Evolutionary conservation across 805 yeast genomes (phyloP).

Genomic region (Huiozyma naganishii): DNA sequence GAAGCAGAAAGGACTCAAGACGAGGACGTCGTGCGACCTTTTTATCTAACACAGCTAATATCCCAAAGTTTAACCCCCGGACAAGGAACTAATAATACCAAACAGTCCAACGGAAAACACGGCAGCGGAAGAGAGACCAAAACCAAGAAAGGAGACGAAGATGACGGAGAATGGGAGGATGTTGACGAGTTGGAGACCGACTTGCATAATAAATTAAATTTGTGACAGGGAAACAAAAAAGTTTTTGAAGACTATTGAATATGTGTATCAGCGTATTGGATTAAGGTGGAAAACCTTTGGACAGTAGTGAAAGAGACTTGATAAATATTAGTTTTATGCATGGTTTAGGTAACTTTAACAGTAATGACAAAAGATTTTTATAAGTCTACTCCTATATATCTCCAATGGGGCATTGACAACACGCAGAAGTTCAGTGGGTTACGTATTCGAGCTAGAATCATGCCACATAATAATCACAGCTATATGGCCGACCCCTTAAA

Average conservation of each 20-base stretch:
- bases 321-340: too few relatives aligned
- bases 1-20: conserved; percentile 9
- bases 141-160: conserved; percentile 4
- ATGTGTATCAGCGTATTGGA: background rate
- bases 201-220: conserved; percentile 13
- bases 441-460: too few relatives aligned
- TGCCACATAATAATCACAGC: too few relatives aligned
- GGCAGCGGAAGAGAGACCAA: conserved; percentile 10
- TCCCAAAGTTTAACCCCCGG: conserved; percentile 19
- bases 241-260: background rate
- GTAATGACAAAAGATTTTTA: too few relatives aligned
- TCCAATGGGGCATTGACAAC: too few relatives aligned
- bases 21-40: conserved; percentile 32
- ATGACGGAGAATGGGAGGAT: conserved; percentile 29
- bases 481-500: too few relatives aligned
- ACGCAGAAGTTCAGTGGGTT: too few relatives aligned
- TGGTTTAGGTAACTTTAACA: too few relatives aligned
- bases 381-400: too few relatives aligned
- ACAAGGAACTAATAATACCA: conserved; percentile 4
- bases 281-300: too few relatives aligned
- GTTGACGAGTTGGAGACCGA: conserved; percentile 32
- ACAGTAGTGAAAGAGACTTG: too few relatives aligned
- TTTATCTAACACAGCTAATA: conserved; percentile 32
- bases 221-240: conserved; percentile 14
- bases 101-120: conserved; percentile 20